Base-by-base conservation (phyloP, 192 early-diverging fungal species). In the Radiomyces spectabilis region DNA sequence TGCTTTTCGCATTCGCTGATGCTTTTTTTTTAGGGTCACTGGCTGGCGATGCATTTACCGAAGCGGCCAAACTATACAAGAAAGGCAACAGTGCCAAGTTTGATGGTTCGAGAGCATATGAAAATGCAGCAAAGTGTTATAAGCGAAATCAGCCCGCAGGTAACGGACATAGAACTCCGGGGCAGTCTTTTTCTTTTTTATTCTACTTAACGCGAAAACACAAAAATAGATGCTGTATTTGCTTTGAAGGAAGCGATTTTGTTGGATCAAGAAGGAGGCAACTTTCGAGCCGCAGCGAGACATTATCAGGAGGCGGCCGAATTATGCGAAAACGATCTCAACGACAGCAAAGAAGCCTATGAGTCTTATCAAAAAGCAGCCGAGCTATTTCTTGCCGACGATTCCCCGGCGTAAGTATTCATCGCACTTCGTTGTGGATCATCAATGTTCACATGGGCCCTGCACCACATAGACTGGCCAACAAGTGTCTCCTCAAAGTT, bases 271-370 rank as follows among this genome's bases (percentile, higher is more conserved):
- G 89, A 91, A 61, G 70, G 79, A 32, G 95, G 95, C 38, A 74
- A 86, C 13, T 96, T 98, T 73, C 79, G 83, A 41, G 74, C 79
- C 2, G 96, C 96, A 19, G 96, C 96, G n/a, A 78, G 77, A 42
- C 92, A 97, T 63, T 84, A 93, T 66, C 92, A 97, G 65, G 89
- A 93, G 41, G 85, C 98, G 73, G 97, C 93, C 18, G 80, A 85
- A 63, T 51, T 66, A 41, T 60, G 47, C 26, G 64, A 66, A 51
- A 47, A 38, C 18, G 67, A 69, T 16, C 89, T 95, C 33, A 93
- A 92, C 66, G 92, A 95, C 58, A 77, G 74, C 22, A 90, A 95
- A 43, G 79, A 80, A 16, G 88, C 95, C 18, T 84, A 91, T 77
- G 66, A 85, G 22, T 88, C 94, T 2, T 99, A 97, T 74, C 79